These are phyloP conservation scores for Sporothrix pseudoabietina DNA, from an alignment of 2,329 filamentous ascomycete species.

Conservation along the genomic window DNA sequence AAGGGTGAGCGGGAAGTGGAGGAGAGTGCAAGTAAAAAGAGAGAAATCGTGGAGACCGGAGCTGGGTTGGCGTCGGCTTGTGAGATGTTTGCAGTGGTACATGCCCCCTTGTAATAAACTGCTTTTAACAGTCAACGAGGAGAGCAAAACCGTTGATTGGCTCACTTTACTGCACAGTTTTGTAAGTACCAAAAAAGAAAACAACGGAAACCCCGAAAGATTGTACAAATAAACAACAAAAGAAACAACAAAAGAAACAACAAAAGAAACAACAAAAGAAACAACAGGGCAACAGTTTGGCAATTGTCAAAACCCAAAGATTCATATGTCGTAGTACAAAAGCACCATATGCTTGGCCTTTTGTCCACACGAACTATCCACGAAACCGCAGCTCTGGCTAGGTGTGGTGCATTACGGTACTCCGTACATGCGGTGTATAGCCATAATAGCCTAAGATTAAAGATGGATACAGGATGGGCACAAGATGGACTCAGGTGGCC, in stretches of 20 bases:
- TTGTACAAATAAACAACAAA: background rate
- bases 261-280: background rate
- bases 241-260: background rate
- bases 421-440: background rate
- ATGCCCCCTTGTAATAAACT: background rate
- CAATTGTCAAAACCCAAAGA: background rate
- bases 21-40: background rate
- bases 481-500: background rate
- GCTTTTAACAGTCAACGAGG: background rate
- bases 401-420: background rate
- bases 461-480: no score
- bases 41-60: slow-evolving; percentile 14
- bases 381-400: background rate
- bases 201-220: background rate
- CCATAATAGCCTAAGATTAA: background rate
- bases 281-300: background rate
- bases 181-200: background rate
- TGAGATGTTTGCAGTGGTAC: background rate
- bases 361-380: background rate
- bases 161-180: background rate
- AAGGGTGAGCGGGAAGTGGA: background rate
- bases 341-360: background rate
- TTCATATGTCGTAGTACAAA: background rate
- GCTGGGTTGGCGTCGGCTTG: background rate
- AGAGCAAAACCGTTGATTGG: no score